Evolutionary conservation across 257 asterid genomes (phyloP), one percentile per base, ranked within the genome.

Genomic region (Linaria vulgaris): DNA sequence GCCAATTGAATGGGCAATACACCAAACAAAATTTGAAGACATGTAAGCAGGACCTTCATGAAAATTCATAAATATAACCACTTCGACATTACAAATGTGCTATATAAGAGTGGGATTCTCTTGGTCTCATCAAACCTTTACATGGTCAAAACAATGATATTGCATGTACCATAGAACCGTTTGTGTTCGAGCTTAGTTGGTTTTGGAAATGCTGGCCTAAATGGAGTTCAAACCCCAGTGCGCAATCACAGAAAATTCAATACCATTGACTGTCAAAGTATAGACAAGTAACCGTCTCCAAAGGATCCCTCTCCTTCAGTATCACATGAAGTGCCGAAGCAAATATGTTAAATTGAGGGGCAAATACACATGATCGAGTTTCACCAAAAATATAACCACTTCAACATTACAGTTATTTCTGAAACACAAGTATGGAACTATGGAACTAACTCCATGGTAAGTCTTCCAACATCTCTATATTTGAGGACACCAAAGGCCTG

Each of bases 331-430:
- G 47, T 31, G 34, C 41, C 25, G 39, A 12, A 13, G 49, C 16
- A 13, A 50, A 30, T 5, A 10, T 49, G 50, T 38, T 25, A 20
- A 62, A 21, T 61, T 4, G 24, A 66, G 47, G 54, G 58, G 52
- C 60, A 58, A 16, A 65, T 54, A 57, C 14, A 64, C n/a, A 50
- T 39, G 52, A 61, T 63, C 56, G 49, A 30, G 52, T 46, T 44
- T 68, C 31, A 46, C 58, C 67, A 54, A 43, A 56, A 45, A 51
- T 63, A 71, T 54, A 63, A 37, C 64, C 47, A 38, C 23, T 54
- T 47, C 67, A 60, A 71, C 24, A 63, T 63, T 61, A 74, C 70
- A 74, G 41, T 74, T 71, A 63, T 74, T 68, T 61, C 51, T 19
- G 62, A 70, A 15, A 46, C 59, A 45, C 60, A 65, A 27, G 52